Percentiles rank a stretch among this genome's conserved stretches.
Conservation (phyloP, 352 stramenopile species). For the Phytophthora brassicae region DNA sequence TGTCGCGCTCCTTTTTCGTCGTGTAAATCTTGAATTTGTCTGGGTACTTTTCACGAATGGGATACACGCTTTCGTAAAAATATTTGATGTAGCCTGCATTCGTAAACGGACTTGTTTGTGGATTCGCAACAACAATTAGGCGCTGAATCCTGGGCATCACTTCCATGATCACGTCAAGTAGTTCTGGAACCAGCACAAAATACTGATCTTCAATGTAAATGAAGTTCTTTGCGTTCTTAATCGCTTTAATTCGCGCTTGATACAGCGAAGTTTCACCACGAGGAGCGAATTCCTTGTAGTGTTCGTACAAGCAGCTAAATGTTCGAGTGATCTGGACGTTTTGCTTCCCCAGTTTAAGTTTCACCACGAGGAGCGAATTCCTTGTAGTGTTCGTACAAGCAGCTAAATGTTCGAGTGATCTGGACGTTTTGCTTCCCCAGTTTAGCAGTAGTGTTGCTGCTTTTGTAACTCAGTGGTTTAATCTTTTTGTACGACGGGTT, state of each 20-base stretch:
- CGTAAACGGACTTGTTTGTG: constrained; percentile 23
- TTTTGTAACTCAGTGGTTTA: constrained; percentile 3
- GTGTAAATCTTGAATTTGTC: constrained; percentile 39
- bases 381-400: constrained; percentile 48
- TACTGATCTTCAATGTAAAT: constrained; percentile 33
- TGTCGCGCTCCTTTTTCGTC: constrained; percentile 34
- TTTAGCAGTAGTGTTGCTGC: constrained; percentile 3
- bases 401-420: constrained; percentile 62
- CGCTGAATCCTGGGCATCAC: constrained; percentile 45
- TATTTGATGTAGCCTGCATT: constrained; percentile 48
- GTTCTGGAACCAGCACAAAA: constrained; percentile 36
- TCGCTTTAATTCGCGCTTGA: constrained; percentile 39
- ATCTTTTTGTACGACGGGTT: constrained; percentile 35
- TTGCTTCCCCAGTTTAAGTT: constrained; percentile 18
- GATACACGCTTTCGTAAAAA: constrained; percentile 50
- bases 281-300: constrained; percentile 53
- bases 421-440: constrained; percentile 27
- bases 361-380: constrained; percentile 10
- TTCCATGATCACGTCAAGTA: constrained; percentile 44
- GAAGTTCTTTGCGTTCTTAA: constrained; percentile 43
- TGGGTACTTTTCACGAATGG: constrained; percentile 36
- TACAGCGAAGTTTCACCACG: constrained; percentile 47
- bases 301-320: constrained; percentile 53
- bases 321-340: constrained; percentile 46
- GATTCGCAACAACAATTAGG: constrained; percentile 52